Conservation (phyloP, 2,329 filamentous ascomycete genomes). For the Kalaharituber pfeilii region DNA sequence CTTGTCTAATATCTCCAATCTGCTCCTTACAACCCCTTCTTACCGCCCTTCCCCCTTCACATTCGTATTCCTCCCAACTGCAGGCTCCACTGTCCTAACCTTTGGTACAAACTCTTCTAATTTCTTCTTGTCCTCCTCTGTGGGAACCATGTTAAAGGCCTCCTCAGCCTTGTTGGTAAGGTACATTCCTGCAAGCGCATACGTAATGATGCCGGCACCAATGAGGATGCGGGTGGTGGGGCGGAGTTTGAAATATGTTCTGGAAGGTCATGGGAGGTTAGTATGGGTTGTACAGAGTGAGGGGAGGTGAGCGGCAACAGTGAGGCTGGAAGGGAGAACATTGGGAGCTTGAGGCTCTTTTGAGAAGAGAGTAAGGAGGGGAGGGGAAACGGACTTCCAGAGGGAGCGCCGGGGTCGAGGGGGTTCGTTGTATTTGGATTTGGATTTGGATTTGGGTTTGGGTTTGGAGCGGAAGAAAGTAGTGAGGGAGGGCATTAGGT, state of each 20-base stretch:
- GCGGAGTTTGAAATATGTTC: conserved; percentile 39
- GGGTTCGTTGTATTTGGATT: no score
- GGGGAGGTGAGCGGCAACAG: not conserved
- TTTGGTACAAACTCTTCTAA: conserved; percentile 45
- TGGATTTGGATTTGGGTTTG: no score
- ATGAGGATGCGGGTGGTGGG: conserved; percentile 53
- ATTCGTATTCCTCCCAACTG: no score
- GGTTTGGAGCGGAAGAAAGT: conserved; percentile 27
- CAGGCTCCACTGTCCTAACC: conserved; percentile 46
- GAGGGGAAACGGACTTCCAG: not conserved
- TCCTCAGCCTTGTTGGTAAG: conserved; percentile 56
- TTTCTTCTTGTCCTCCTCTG: conserved; percentile 52
- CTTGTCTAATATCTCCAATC: no score
- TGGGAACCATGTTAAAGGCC: conserved; percentile 53
- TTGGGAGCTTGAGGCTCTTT: no score
- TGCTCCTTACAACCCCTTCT: no score
- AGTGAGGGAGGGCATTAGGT: conserved; percentile 3
- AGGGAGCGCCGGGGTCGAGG: no score
- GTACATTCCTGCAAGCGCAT: conserved; percentile 57
- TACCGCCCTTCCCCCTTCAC: no score
- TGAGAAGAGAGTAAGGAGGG: not conserved
- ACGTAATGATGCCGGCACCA: conserved; percentile 57
- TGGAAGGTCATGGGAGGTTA: not conserved
- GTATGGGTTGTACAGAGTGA: not conserved
- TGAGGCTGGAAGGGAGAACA: not conserved